phyloP scores from a whole-genome alignment of 208 protist species.

The Zelonia costaricensis region DNA sequence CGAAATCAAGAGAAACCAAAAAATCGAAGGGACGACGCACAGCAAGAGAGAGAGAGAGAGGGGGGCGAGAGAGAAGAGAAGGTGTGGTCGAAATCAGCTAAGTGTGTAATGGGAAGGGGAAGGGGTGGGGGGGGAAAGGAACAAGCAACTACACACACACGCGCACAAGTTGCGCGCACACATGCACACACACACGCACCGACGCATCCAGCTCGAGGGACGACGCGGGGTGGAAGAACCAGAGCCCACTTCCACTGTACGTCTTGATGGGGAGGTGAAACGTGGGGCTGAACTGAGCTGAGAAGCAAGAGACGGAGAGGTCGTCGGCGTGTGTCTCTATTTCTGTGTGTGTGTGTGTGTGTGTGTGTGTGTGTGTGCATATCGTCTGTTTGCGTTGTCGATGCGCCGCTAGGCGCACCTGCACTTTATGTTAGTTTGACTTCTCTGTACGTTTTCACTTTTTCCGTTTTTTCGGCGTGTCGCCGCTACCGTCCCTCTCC shows the following conservation, averaged over 20 bases:
- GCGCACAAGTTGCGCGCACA: too few species aligned
- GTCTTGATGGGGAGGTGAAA: too few species aligned
- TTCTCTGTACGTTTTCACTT: background rate
- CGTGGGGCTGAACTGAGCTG: too few species aligned
- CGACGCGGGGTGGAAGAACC: background rate
- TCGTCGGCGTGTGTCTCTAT: background rate
- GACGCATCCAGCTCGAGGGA: background rate
- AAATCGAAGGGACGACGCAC: background rate
- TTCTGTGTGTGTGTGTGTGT: background rate
- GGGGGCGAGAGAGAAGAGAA: constrained; percentile 1
- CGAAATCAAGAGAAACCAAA: background rate
- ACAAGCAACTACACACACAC: too few species aligned
- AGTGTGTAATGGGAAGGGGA: too few species aligned
- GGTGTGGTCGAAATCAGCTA: too few species aligned
- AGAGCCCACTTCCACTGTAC: background rate
- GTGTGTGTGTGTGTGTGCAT: background rate
- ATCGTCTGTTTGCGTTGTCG: background rate
- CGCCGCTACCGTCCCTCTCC: background rate
- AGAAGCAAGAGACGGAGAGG: too few species aligned
- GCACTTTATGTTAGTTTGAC: background rate
- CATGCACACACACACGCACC: background rate
- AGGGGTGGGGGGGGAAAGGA: too few species aligned
- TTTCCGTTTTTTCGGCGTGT: background rate
- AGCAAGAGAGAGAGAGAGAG: constrained; percentile 1
- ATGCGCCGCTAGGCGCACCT: background rate